Base-by-base conservation (phyloP, 768 basidiomycete species). In the Termitomyces heimii region DNA sequence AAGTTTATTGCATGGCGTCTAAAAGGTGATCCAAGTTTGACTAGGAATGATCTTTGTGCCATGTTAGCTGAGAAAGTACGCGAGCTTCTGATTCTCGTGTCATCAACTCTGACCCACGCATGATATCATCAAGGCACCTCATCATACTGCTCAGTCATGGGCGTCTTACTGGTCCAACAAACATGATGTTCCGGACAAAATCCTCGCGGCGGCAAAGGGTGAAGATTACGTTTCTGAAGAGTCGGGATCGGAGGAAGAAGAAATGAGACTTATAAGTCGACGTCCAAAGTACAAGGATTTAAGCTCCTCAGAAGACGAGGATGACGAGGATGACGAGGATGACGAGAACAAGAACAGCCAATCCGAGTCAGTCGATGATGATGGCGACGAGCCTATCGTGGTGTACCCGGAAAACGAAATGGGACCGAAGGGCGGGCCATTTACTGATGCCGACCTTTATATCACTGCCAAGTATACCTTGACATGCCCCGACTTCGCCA, bases 131-230 rank as follows among this genome's bases (percentile, higher is more conserved):
- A 60, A 88, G 86, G 83, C 77, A n/a, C 84, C 86, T 34, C 84
- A 88, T 68, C 87, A 89, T 63, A 79, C 71, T 39, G 63, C 72
- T n/a, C 70, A 69, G 32, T 88, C 86, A 0, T 89, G 87, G 87
- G 71, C 73, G 24, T 80, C 82, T n/a, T 80, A 85, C 63, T 89
- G 87, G 87, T 79, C 77, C 6, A 77, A 77, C 53, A 76, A 82
- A 54, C 83, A 86, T 56, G 85, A 86, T 62, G 65, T 87, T 28
- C 84, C 84, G 1, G 86, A 86, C 63, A 84, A 85, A 63, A 84
- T 86, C 28, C 64, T 85, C 46, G 81, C 78, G 20, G 72, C 73
- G 6, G 75, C 74, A 22, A 65, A 69, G 46, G 71, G 67, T 6
- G 68, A 70, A n/a, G 74, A 74, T 29, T 65, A 61, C 46, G 67